Percentiles rank a stretch among this genome's conserved stretches.
phyloP scores from a whole-genome alignment of 495 filamentous ascomycete species.

The Aspergillus heteromorphus region DNA sequence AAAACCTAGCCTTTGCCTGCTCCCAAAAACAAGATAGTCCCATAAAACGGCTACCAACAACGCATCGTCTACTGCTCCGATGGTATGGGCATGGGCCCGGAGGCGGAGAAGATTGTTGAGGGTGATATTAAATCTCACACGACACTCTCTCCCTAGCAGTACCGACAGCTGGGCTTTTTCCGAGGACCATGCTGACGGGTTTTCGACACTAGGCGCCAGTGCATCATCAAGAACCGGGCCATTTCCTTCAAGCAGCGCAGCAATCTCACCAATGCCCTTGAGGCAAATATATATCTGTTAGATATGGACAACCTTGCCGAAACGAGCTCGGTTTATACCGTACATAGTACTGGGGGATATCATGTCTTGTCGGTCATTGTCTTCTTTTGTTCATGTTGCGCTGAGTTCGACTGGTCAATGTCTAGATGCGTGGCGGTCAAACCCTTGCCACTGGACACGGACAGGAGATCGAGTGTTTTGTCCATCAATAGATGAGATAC shows the following conservation, averaged over 20 bases:
- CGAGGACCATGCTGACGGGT: neutral
- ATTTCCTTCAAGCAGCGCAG: conserved; percentile 63
- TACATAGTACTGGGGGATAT: conserved; percentile 51
- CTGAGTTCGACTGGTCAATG: neutral
- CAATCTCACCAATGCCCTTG: conserved; percentile 58
- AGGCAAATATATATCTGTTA: conserved; percentile 64
- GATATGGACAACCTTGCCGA: conserved; percentile 65
- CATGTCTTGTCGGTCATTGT: conserved; percentile 53
- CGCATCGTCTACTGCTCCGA: conserved; percentile 55
- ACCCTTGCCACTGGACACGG: conserved; percentile 57
- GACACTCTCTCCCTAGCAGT: conserved; percentile 31
- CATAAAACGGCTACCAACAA: conserved; percentile 53
- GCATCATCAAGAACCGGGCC: conserved; percentile 56
- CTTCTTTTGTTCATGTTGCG: neutral
- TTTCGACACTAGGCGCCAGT: conserved; percentile 27
- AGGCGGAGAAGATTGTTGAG: conserved; percentile 38
- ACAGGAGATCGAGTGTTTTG: conserved; percentile 69
- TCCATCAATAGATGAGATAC: conserved; percentile 35
- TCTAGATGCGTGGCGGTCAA: conserved; percentile 59
- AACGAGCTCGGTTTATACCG: conserved; percentile 58
- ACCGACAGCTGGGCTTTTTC: too few species aligned
- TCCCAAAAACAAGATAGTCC: conserved; percentile 50
- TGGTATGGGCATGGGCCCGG: conserved; percentile 40
- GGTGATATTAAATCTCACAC: conserved; percentile 48
- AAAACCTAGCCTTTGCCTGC: too few species aligned